Conservation (phyloP, 768 basidiomycete genomes). For the Tulasnella sp. region DNA sequence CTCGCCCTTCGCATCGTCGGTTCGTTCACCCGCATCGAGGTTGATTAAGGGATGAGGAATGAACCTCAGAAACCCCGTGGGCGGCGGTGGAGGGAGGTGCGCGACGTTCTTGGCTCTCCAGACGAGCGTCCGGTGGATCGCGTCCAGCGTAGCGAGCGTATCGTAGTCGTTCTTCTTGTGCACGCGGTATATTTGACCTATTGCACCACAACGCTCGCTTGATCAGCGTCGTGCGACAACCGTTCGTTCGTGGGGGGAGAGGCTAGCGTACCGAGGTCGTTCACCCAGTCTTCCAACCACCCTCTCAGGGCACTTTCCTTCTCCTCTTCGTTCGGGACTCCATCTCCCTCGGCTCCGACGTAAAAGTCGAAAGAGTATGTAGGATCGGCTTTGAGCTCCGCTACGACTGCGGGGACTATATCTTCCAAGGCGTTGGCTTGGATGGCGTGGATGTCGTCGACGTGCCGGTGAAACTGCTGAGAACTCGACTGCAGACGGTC, state of each 20-base stretch:
- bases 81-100: neutral
- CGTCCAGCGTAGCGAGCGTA: neutral
- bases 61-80: conserved; percentile 2
- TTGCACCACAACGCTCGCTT: neutral
- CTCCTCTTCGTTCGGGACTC: neutral
- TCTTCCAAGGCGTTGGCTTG: neutral
- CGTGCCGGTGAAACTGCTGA: neutral
- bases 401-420: neutral
- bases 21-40: neutral
- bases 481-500: neutral
- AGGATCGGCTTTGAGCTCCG: neutral
- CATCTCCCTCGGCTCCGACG: neutral
- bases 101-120: conserved; percentile 3
- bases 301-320: neutral
- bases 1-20: neutral
- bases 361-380: neutral
- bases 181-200: conserved; percentile 8
- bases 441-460: neutral
- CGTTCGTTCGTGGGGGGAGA: neutral
- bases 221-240: too few relatives aligned
- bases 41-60: conserved; percentile 5
- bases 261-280: neutral
- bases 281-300: conserved; percentile 13
- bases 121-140: neutral
- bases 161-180: conserved; percentile 9